These are phyloP conservation scores for Globisporangium abappressorium DNA, from an alignment of 352 stramenopile genomes.

Conservation along the genomic window DNA sequence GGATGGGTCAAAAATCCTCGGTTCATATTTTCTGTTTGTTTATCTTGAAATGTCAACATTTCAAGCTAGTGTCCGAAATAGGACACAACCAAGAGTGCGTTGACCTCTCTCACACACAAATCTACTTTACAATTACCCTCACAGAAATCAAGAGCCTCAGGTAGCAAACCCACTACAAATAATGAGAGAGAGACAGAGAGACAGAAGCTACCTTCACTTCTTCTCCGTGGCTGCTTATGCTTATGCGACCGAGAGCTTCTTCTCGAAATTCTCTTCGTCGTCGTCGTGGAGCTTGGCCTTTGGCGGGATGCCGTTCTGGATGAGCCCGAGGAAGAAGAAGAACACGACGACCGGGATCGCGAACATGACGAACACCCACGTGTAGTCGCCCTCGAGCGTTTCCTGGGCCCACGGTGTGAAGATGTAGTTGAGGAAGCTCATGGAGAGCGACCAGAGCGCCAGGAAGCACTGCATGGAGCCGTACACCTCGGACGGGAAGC, in stretches of 20 bases:
- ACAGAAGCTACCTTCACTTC: not conserved
- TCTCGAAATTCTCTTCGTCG: conserved; percentile 11
- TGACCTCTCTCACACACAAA: not conserved
- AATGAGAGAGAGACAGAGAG: not conserved
- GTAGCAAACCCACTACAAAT: not conserved
- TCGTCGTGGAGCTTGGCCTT: conserved; percentile 1
- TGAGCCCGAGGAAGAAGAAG: conserved; percentile 28
- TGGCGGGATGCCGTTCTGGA: conserved; percentile 14
- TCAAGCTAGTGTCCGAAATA: not conserved
- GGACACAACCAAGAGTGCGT: not conserved
- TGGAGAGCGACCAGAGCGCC: conserved; percentile 28
- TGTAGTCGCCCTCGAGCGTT: conserved; percentile 29
- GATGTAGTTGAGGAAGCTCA: conserved; percentile 35
- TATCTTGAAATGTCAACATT: too few species aligned
- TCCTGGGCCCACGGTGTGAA: conserved; percentile 37
- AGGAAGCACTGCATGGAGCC: conserved; percentile 35
- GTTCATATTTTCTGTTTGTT: too few species aligned
- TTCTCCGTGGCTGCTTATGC: conserved; percentile 1
- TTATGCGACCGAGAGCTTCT: conserved; percentile 18
- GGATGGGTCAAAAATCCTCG: too few species aligned
- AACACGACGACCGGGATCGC: conserved; percentile 25
- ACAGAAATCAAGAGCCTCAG: too few species aligned
- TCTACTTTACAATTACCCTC: conserved; percentile 1
- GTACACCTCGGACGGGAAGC: conserved; percentile 34
- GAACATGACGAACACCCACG: conserved; percentile 33